Conservation (phyloP, 768 basidiomycete genomes). For the Favolaschia claudopus region DNA sequence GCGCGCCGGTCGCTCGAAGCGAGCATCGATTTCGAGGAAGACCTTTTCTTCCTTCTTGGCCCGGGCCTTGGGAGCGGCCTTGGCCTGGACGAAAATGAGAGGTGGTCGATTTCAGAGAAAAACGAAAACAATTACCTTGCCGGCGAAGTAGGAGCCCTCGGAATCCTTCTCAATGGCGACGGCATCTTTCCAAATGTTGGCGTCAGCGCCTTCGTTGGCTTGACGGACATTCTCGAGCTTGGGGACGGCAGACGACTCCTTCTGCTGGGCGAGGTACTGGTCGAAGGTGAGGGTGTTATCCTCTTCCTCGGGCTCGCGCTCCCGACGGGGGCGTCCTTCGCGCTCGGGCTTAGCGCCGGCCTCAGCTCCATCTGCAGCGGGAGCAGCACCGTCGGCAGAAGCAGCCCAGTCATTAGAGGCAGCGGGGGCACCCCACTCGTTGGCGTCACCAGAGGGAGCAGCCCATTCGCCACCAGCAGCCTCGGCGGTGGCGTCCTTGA, state of each 20-base stretch:
- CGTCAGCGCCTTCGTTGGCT: conserved; percentile 83
- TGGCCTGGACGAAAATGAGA: conserved; percentile 54
- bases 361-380: no score
- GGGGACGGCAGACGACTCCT: conserved; percentile 62
- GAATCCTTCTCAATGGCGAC: conserved; percentile 71
- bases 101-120: not conserved
- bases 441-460: conserved; percentile 46
- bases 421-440: conserved; percentile 9
- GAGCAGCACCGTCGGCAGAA: conserved; percentile 34
- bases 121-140: conserved; percentile 70
- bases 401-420: conserved; percentile 36
- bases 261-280: conserved; percentile 87
- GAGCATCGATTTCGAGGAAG: conserved; percentile 90
- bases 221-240: conserved; percentile 81
- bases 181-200: conserved; percentile 74
- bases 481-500: conserved; percentile 72
- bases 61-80: conserved; percentile 68
- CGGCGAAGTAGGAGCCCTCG: conserved; percentile 81
- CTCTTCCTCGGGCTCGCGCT: conserved; percentile 81
- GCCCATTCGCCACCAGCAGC: conserved; percentile 38
- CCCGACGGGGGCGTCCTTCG: conserved; percentile 51
- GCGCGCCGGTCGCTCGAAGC: conserved; percentile 83
- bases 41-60: conserved; percentile 91
- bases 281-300: conserved; percentile 95
- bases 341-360: conserved; percentile 40